These are phyloP conservation scores for Solanum bulbocastanum DNA, from an alignment of 257 asterid genomes.

Conservation along the genomic window DNA sequence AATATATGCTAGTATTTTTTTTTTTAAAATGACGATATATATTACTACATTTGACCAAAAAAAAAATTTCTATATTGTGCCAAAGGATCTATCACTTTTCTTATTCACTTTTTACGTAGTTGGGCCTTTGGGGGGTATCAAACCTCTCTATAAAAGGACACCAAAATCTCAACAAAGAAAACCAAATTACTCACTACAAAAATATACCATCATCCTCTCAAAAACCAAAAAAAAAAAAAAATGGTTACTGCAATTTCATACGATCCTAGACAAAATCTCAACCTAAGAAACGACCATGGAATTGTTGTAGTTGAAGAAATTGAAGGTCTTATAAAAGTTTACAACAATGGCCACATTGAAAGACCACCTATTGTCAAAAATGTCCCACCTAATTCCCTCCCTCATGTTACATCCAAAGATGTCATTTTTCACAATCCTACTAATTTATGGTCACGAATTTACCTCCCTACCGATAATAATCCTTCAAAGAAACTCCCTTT, in stretches of 20 bases:
- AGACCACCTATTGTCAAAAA: not conserved
- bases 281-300: not conserved
- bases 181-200: not conserved
- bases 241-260: conserved; percentile 1
- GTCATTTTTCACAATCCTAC: not conserved
- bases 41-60: not conserved
- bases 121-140: not conserved
- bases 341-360: conserved; percentile 2
- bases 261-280: not conserved
- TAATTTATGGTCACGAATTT: conserved; percentile 1
- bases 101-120: not conserved
- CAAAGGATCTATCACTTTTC: not conserved
- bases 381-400: not conserved
- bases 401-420: not conserved
- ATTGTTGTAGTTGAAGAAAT: not conserved
- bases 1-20: too few species aligned
- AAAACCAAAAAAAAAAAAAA: not conserved
- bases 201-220: not conserved
- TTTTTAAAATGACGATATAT: too few species aligned
- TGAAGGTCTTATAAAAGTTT: not conserved
- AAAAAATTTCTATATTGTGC: not conserved
- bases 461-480: not conserved
- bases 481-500: conserved; percentile 12
- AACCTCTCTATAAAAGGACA: not conserved
- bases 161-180: not conserved